Percentiles rank a stretch among this genome's conserved stretches.
These are phyloP conservation scores for Pseudocercospora macadamiae DNA, from an alignment of 2,329 filamentous ascomycete species.

Conservation along the genomic window DNA sequence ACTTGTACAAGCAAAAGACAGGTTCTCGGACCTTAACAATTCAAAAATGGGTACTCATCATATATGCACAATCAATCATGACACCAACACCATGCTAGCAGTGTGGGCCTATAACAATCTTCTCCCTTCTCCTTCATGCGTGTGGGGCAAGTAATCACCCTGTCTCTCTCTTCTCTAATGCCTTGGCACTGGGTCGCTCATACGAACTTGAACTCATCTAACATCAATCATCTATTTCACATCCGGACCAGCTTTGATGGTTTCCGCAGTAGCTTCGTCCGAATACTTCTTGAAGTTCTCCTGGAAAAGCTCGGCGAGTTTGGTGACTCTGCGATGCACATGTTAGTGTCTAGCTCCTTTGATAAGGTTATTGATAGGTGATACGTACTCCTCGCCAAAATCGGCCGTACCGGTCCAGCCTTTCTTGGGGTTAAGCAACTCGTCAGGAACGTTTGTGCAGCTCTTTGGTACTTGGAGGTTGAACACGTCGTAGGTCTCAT, in stretches of 20 bases:
- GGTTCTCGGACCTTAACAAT: too few relatives aligned
- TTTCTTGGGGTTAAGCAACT: slow-evolving; percentile 92
- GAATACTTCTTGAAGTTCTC: slow-evolving; percentile 98
- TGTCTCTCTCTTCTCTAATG: too few relatives aligned
- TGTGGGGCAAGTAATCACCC: too few relatives aligned
- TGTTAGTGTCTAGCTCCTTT: background rate
- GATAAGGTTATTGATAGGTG: background rate
- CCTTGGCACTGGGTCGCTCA: too few relatives aligned
- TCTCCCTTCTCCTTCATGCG: too few relatives aligned
- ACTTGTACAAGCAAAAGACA: too few relatives aligned
- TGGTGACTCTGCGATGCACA: slow-evolving; percentile 58
- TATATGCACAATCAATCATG: too few relatives aligned
- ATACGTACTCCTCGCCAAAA: slow-evolving; percentile 69
- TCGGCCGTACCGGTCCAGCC: slow-evolving; percentile 84
- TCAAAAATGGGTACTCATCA: too few relatives aligned
- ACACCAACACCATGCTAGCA: too few relatives aligned
- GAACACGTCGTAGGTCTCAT: slow-evolving; percentile 94
- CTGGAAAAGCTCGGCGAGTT: slow-evolving; percentile 85
- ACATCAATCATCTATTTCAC: slow-evolving; percentile 13
- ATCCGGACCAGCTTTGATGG: slow-evolving; percentile 50
- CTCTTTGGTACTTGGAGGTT: slow-evolving; percentile 93
- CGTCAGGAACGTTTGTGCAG: slow-evolving; percentile 84
- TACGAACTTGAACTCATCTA: too few relatives aligned
- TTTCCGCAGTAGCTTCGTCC: slow-evolving; percentile 65
- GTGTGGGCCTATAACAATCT: too few relatives aligned